A percentile compares a stretch with the other conserved stretches of the same genome.
Conservation (phyloP, 495 filamentous ascomycete genomes). For the Lepraria neglecta region DNA sequence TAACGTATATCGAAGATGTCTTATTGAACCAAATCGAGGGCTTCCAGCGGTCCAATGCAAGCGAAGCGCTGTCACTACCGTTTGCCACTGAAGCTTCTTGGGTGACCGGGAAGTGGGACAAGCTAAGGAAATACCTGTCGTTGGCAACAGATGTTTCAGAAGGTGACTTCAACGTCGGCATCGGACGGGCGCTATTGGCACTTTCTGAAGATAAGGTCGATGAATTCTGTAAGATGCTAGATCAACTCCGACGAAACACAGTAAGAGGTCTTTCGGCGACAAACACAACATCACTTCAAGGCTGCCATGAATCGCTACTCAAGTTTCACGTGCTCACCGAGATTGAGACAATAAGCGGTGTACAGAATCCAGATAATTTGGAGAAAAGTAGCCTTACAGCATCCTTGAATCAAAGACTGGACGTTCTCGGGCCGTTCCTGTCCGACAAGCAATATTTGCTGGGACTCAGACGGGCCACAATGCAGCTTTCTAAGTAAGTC, state of each 20-base stretch:
- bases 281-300: conserved; percentile 68
- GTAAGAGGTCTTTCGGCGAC: conserved; percentile 66
- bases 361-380: conserved; percentile 33
- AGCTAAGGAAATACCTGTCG: conserved; percentile 61
- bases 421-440: conserved; percentile 77
- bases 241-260: conserved; percentile 60
- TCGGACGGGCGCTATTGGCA: conserved; percentile 65
- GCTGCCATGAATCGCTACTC: conserved; percentile 73
- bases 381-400: conserved; percentile 42
- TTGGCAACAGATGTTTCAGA: conserved; percentile 45
- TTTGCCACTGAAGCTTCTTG: conserved; percentile 87
- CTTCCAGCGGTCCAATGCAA: conserved; percentile 51
- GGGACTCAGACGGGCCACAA: conserved; percentile 76
- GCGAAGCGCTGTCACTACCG: conserved; percentile 56
- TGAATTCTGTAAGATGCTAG: conserved; percentile 54
- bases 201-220: conserved; percentile 50
- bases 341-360: conserved; percentile 68
- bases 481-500: conserved; percentile 63
- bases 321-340: conserved; percentile 83
- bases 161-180: conserved; percentile 73
- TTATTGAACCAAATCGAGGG: conserved; percentile 78
- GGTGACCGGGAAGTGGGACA: conserved; percentile 76
- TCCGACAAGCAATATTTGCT: conserved; percentile 91
- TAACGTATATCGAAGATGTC: conserved; percentile 50
- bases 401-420: conserved; percentile 66